Conservation (phyloP, 805 yeast genomes). For the Metschnikowia picachoensis region DNA sequence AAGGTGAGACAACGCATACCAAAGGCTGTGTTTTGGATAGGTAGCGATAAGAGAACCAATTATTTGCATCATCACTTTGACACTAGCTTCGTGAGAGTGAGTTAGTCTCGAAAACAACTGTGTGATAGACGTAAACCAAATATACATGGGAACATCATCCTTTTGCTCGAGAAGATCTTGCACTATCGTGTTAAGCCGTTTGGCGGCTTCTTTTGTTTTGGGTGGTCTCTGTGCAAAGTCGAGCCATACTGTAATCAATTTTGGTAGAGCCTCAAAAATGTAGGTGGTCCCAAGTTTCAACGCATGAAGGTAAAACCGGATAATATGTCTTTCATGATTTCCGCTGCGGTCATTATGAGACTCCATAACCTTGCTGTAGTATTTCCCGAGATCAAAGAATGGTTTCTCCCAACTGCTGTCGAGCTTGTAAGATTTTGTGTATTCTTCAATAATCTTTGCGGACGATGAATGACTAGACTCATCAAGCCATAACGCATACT, state of each 20-base stretch:
- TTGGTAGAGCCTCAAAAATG: conserved; percentile 82
- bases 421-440: conserved; percentile 51
- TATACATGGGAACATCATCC: conserved; percentile 43
- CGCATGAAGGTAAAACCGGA: conserved; percentile 55
- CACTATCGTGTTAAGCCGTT: conserved; percentile 43
- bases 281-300: conserved; percentile 60
- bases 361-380: conserved; percentile 73
- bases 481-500: conserved; percentile 87
- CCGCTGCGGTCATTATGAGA: conserved; percentile 52
- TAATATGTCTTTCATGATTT: conserved; percentile 50
- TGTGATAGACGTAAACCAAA: conserved; percentile 82
- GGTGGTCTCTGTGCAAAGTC: conserved; percentile 52
- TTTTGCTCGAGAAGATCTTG: conserved; percentile 45
- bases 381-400: conserved; percentile 74
- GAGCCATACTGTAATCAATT: conserved; percentile 86
- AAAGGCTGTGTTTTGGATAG: conserved; percentile 82
- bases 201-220: conserved; percentile 27
- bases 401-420: conserved; percentile 72
- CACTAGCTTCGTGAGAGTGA: conserved; percentile 57
- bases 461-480: conserved; percentile 79
- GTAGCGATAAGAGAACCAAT: conserved; percentile 52
- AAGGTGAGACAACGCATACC: conserved; percentile 72
- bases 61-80: conserved; percentile 52
- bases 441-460: conserved; percentile 65
- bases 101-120: conserved; percentile 79